Base-by-base conservation (phyloP, 2,329 filamentous ascomycete genomes). In the Colletotrichum sp. region DNA sequence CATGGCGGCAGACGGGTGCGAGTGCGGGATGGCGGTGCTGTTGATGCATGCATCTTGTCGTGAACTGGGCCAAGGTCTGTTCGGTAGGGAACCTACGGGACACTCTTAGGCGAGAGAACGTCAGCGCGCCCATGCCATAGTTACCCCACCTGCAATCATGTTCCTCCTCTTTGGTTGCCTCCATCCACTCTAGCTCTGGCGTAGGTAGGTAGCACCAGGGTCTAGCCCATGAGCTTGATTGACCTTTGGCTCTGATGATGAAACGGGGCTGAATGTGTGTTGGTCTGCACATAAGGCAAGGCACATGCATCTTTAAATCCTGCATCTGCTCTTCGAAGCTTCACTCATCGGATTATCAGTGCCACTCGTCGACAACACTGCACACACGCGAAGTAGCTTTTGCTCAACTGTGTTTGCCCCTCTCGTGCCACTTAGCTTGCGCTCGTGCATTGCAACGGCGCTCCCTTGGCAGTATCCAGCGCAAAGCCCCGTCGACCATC, bases 171-270 rank as follows among this genome's bases (percentile, higher is more conserved):
- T 36, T 3, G 57, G 68, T 52, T 52, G 55, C 55, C 66, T 69
- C 66, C 55, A 68, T 62, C 39, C 62, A 34, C 69, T 55, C 29
- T 52, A 52, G 44, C 44, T 52, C n/a, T 49, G 44, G 44, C 44
- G 44, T 52, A 52, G 44, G 44, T 13, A 52, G 44, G 34, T 44
- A 69, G 44, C 74, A 69, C 64, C 49, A 69, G 70, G 74, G 74
- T 76, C 74, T 69, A n/a, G 65, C 36, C 49, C 55, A 19, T 29
- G 55, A 59, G 30, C 39, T 49, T 74, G 70, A 71, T 76, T 69
- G 71, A 76, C 30, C 34, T 68, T 68, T 59, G 63, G 49, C 64
- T 76, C 70, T 22, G 71, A 73, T 74, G 65, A 74, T 74, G 74
- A 69, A 74, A 74, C 74, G 57, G 70, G 74, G 49, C 64, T 73